These are phyloP conservation scores for Coprinellus micaceus DNA, from an alignment of 768 basidiomycete genomes.

Conservation along the genomic window DNA sequence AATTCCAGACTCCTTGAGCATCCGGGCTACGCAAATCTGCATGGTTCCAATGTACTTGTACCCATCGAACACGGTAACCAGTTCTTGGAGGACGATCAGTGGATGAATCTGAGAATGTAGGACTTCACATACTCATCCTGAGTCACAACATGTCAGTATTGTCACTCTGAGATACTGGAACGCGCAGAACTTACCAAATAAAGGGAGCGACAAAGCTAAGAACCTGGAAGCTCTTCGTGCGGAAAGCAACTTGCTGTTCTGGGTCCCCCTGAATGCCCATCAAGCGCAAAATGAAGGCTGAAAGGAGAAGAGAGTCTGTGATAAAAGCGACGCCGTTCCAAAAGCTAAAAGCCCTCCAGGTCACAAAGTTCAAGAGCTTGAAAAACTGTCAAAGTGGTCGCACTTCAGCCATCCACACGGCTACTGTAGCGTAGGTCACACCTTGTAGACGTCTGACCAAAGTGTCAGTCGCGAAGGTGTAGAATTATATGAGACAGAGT, in stretches of 20 bases:
- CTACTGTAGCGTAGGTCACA: slow-evolving; percentile 16
- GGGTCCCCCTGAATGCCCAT: slow-evolving; percentile 43
- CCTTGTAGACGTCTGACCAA: slow-evolving; percentile 51
- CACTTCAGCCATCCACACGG: background rate
- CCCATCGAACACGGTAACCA: slow-evolving; percentile 62
- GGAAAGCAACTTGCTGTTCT: slow-evolving; percentile 34
- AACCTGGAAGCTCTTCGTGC: slow-evolving; percentile 78
- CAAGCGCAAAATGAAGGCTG: slow-evolving; percentile 74
- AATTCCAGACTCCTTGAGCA: slow-evolving; percentile 90
- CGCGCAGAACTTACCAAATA: slow-evolving; percentile 60
- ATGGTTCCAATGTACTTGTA: slow-evolving; percentile 81
- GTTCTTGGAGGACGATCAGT: slow-evolving; percentile 39
- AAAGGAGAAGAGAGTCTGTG: slow-evolving; percentile 68
- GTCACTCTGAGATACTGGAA: background rate
- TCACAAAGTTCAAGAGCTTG: slow-evolving; percentile 68
- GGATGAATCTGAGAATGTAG: background rate
- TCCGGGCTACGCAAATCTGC: slow-evolving; percentile 90
- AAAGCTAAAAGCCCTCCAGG: slow-evolving; percentile 78
- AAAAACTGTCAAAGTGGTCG: slow-evolving; percentile 45
- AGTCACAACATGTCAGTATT: background rate
- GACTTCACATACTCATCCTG: slow-evolving; percentile 72
- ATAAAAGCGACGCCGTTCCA: slow-evolving; percentile 70
- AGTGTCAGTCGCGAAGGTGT: background rate
- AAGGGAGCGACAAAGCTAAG: slow-evolving; percentile 85
- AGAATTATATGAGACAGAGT: slow-evolving; percentile 1